Percentiles rank a stretch among this genome's conserved stretches.
These are phyloP conservation scores for Cnidoscolus chayamansa DNA, from an alignment of 441 rosid species.

Conservation along the genomic window DNA sequence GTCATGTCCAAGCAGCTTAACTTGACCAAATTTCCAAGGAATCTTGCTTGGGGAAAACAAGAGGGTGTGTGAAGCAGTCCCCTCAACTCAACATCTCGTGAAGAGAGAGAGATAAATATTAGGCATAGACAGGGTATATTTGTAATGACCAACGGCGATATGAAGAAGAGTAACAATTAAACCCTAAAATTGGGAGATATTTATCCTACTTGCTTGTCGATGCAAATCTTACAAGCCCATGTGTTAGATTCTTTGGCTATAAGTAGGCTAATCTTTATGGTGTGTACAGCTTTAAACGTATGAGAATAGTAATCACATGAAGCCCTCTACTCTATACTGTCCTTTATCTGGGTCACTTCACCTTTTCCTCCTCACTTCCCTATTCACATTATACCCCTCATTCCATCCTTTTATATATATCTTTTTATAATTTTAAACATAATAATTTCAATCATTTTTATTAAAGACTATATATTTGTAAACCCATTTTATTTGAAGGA, in stretches of 20 bases:
- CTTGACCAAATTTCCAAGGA: constrained; percentile 21
- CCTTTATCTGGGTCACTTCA: constrained; percentile 16
- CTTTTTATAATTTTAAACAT: too few relatives aligned
- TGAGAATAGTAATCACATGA: constrained; percentile 38
- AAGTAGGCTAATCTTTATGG: constrained; percentile 32
- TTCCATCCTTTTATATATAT: too few relatives aligned
- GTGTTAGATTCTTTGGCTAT: constrained; percentile 54
- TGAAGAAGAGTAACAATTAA: constrained; percentile 13
- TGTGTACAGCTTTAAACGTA: constrained; percentile 30
- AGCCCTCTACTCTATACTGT: neutral
- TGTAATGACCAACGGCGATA: neutral
- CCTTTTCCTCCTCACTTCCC: neutral
- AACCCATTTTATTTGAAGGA: too few relatives aligned
- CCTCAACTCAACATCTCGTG: constrained; percentile 7
- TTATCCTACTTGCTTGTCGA: constrained; percentile 29
- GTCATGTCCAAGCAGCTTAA: constrained; percentile 18
- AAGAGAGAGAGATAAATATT: neutral
- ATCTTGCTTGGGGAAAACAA: neutral
- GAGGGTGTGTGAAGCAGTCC: neutral
- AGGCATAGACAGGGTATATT: constrained; percentile 10
- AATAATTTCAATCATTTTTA: too few relatives aligned
- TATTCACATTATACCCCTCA: too few relatives aligned
- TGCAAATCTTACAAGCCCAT: constrained; percentile 45
- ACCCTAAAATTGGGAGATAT: constrained; percentile 27
- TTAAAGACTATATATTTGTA: too few relatives aligned